Percentiles rank a stretch among this genome's conserved stretches.
These are phyloP conservation scores for Mrakia hoshinonis DNA, from an alignment of 768 basidiomycete species.

Conservation along the genomic window DNA sequence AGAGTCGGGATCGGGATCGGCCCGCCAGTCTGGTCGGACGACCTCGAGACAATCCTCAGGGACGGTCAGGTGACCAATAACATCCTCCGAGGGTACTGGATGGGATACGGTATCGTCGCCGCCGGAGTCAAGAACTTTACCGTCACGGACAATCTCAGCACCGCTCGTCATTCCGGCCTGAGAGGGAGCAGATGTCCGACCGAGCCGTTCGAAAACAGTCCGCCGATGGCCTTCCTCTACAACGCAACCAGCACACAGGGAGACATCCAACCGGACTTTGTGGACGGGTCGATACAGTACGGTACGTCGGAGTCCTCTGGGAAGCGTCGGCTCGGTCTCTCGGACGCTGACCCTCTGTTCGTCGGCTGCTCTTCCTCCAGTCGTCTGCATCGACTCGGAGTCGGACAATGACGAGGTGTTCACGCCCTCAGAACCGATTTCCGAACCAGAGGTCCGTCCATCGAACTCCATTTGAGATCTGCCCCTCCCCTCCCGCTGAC, in stretches of 20 bases:
- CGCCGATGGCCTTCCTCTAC: slow-evolving; percentile 38
- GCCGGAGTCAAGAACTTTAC: slow-evolving; percentile 41
- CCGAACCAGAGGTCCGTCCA: slow-evolving; percentile 9
- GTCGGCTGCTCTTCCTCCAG: slow-evolving; percentile 28
- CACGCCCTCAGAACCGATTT: background rate
- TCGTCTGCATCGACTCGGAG: slow-evolving; percentile 40
- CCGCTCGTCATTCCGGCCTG: slow-evolving; percentile 37
- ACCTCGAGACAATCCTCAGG: slow-evolving; percentile 39
- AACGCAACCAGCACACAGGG: slow-evolving; percentile 35
- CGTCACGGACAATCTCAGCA: slow-evolving; percentile 42
- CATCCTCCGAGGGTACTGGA: slow-evolving; percentile 40
- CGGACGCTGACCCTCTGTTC: background rate
- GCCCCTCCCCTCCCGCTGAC: background rate
- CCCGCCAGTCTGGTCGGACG: slow-evolving; percentile 43
- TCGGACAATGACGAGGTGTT: slow-evolving; percentile 14
- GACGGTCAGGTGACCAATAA: slow-evolving; percentile 42
- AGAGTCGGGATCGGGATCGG: slow-evolving; percentile 45
- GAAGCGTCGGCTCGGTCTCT: too few species aligned
- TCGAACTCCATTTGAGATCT: too few species aligned
- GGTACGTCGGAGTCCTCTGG: slow-evolving; percentile 32
- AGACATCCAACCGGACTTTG: slow-evolving; percentile 38
- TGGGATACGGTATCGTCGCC: slow-evolving; percentile 45
- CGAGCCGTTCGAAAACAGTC: slow-evolving; percentile 36
- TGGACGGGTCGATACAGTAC: slow-evolving; percentile 39
- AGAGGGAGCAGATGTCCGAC: slow-evolving; percentile 35